These are phyloP conservation scores for Hibiscus trionum DNA, from an alignment of 345 rosid species.

Conservation along the genomic window DNA sequence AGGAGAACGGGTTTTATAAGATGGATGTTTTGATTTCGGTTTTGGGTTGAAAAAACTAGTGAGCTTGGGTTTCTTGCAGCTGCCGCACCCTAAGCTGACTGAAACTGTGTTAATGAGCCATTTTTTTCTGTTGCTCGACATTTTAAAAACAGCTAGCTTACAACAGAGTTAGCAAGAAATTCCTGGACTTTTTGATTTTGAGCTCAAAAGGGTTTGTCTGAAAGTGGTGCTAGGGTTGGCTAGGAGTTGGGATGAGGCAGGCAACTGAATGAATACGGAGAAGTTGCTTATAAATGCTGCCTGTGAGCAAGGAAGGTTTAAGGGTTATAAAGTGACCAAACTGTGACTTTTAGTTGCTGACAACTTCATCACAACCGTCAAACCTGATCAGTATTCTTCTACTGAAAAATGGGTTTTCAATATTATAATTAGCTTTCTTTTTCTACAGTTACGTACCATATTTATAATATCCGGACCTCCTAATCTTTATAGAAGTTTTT, in stretches of 20 bases:
- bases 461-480: too few relatives aligned
- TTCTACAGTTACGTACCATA: too few relatives aligned
- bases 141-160: slow-evolving; percentile 5
- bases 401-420: too few relatives aligned
- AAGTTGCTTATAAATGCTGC: neutral
- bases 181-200: neutral
- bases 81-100: slow-evolving; percentile 62
- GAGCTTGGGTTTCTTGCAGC: slow-evolving; percentile 58
- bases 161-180: neutral
- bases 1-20: slow-evolving; percentile 3
- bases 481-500: too few relatives aligned
- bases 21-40: slow-evolving; percentile 19
- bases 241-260: neutral
- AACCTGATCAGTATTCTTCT: too few relatives aligned
- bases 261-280: neutral
- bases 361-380: neutral
- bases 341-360: neutral
- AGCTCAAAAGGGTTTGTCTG: neutral
- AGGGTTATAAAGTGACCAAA: neutral
- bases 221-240: neutral
- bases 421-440: too few relatives aligned
- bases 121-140: slow-evolving; percentile 46
- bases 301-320: too few relatives aligned
- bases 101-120: slow-evolving; percentile 42
- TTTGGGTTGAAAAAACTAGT: slow-evolving; percentile 41